Base-by-base conservation (phyloP, 345 rosid species). In the Syzygium aromaticum region DNA sequence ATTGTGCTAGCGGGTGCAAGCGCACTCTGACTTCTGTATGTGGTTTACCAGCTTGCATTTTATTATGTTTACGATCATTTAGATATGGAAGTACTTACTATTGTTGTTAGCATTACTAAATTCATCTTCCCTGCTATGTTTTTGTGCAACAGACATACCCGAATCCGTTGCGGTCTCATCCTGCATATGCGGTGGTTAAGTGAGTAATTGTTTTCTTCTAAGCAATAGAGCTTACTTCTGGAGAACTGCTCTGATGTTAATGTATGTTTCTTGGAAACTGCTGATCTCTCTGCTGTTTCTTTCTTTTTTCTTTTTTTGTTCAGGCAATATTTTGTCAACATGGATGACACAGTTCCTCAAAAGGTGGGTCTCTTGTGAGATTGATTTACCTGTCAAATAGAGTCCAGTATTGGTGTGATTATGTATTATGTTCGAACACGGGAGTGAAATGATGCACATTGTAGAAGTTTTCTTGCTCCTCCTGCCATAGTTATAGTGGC, bases 261-360 rank as follows among this genome's bases (percentile, higher is more conserved):
- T 54, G 7, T 51, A 33, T 1, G 5, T 84, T 19, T 11, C 63
- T 52, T 53, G 15, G 40, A 40, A 52, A 53, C 53, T 84, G 54
- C 85, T 51, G 59, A 52, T 84, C n/a, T 1, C 59, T 53, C 8
- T 84, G 83, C 43, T 51, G 40, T 38, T 90, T 25, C 23, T 59
- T 64, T 52, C 22, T 88, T 57, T 87, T 33, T 43, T 43, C 7
- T 43, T 43, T 43, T 43, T 43, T 43, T 43, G 46, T 43, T 54
- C 93, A 95, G 99, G 95, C 98, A 96, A 87, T 96, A 95, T 89
- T 97, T 97, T 87, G 99, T 97, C 67, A 86, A 96, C 83, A 91
- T 86, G 54, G 99, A 96, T 87, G 99, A 97, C 87, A 93, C 92
- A 23, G 98, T 95, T 23, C 94, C 99, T 54, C 93, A 93, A 86